Evolutionary conservation across 192 early-diverging fungal genomes (phyloP).

Genomic region (Coemansia aciculifera): DNA sequence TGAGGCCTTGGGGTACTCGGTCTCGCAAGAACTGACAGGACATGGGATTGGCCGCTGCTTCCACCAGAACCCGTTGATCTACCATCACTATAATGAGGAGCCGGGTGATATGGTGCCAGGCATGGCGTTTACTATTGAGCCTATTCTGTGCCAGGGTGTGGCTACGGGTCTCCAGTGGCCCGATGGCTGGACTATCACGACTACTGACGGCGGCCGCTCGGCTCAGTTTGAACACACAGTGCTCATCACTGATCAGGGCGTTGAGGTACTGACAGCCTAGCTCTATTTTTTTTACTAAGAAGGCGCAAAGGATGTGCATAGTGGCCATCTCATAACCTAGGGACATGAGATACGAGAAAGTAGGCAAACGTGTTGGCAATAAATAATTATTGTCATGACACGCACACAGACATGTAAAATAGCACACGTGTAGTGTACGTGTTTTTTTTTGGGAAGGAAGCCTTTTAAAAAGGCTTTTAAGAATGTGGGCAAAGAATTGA

Average conservation of each 20-base stretch:
- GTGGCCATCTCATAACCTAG: no score
- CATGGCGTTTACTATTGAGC: conserved; percentile 91
- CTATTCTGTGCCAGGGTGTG: conserved; percentile 80
- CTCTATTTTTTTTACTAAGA: conserved; percentile 1
- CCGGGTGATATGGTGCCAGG: conserved; percentile 70
- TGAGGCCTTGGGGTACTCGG: conserved; percentile 56
- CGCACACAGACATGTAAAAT: no score
- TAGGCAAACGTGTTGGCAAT: no score
- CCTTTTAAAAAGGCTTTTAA: not conserved
- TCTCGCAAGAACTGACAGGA: conserved; percentile 75
- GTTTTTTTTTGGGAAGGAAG: no score
- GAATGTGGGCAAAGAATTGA: not conserved
- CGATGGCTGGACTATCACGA: conserved; percentile 83
- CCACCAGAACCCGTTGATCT: conserved; percentile 79
- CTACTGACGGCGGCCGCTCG: conserved; percentile 76
- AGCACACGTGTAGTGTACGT: no score
- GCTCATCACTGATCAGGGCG: conserved; percentile 63
- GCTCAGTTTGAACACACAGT: conserved; percentile 90
- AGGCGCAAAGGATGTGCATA: not conserved
- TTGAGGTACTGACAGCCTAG: conserved; percentile 64
- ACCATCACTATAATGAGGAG: conserved; percentile 75
- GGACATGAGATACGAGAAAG: no score
- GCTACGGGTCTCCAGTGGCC: conserved; percentile 72
- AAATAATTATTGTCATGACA: not conserved
- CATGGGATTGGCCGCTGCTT: conserved; percentile 87